Conservation (phyloP, 306 rosid species). For the Medicago ruthenica region DNA sequence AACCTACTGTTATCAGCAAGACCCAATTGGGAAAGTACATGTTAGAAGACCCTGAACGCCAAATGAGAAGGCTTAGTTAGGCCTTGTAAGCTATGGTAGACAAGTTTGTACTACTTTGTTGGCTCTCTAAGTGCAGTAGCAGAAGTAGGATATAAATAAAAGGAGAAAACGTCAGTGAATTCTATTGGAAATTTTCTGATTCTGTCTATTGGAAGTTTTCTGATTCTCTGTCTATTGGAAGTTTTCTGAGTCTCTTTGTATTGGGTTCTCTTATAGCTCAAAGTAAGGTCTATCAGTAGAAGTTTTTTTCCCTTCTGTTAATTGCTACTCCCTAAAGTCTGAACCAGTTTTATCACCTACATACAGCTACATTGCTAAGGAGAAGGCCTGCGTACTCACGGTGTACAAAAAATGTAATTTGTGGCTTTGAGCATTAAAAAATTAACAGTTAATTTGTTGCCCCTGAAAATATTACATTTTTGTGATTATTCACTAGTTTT, state of each 20-base stretch:
- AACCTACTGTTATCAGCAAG: background rate
- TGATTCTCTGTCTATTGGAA: background rate
- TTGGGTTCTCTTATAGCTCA: background rate
- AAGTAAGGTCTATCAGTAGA: background rate
- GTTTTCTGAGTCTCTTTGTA: background rate
- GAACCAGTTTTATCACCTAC: background rate
- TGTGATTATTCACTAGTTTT: background rate
- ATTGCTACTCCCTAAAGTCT: background rate
- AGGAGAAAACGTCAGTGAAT: conserved; percentile 10
- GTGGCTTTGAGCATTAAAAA: background rate
- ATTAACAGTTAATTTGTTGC: background rate
- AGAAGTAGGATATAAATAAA: background rate
- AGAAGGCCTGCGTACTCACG: background rate
- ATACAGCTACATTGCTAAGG: background rate
- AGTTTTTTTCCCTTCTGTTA: background rate
- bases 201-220: too few species aligned
- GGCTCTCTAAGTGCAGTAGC: background rate
- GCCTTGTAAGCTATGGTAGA: too few species aligned
- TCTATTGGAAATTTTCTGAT: background rate
- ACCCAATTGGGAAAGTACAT: background rate
- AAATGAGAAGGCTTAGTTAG: background rate
- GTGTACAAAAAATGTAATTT: background rate
- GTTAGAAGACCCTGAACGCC: conserved; percentile 2
- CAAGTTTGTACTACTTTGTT: too few species aligned
- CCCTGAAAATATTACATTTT: background rate